These are phyloP conservation scores for Huntiella bhutanensis DNA, from an alignment of 2,329 filamentous ascomycete species.

Conservation along the genomic window DNA sequence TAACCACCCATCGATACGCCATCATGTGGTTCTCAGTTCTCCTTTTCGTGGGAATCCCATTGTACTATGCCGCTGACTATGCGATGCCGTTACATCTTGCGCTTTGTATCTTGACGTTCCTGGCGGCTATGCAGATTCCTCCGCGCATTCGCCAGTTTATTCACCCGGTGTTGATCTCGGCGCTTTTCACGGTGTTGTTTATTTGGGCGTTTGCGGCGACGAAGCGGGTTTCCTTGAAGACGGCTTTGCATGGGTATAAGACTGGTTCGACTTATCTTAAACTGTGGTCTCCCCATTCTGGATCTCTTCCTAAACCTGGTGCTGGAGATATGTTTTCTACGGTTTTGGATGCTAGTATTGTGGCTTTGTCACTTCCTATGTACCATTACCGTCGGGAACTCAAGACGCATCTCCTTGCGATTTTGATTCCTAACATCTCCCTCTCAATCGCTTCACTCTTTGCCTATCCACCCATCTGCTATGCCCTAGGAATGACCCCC, in stretches of 20 bases:
- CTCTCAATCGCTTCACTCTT: slow-evolving; percentile 35
- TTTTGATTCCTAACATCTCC: slow-evolving; percentile 32
- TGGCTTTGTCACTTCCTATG: slow-evolving; percentile 41
- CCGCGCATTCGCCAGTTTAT: slow-evolving; percentile 30
- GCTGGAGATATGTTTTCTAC: slow-evolving; percentile 37
- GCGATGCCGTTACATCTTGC: slow-evolving; percentile 28
- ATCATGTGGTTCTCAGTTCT: slow-evolving; percentile 27
- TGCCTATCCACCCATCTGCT: slow-evolving; percentile 36
- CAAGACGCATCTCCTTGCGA: slow-evolving; percentile 30
- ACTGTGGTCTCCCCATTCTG: slow-evolving; percentile 22
- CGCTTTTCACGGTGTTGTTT: slow-evolving; percentile 30
- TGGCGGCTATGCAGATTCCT: slow-evolving; percentile 29
- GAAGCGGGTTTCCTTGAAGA: slow-evolving; percentile 21
- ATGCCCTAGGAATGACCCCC: slow-evolving; percentile 33
- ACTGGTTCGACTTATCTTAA: slow-evolving; percentile 34
- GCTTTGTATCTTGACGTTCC: slow-evolving; percentile 33
- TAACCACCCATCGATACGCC: slow-evolving; percentile 27
- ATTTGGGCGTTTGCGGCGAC: slow-evolving; percentile 34
- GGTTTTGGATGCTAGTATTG: slow-evolving; percentile 37
- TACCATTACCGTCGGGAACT: slow-evolving; percentile 40
- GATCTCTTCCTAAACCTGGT: slow-evolving; percentile 22
- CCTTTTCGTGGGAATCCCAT: slow-evolving; percentile 31
- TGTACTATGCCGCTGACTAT: slow-evolving; percentile 35
- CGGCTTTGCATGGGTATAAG: slow-evolving; percentile 28
- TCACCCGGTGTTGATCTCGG: slow-evolving; percentile 39